A percentile compares a stretch with the other conserved stretches of the same genome.
Evolutionary conservation across 257 asterid genomes (phyloP).

Genomic region (Solanum rostratum): DNA sequence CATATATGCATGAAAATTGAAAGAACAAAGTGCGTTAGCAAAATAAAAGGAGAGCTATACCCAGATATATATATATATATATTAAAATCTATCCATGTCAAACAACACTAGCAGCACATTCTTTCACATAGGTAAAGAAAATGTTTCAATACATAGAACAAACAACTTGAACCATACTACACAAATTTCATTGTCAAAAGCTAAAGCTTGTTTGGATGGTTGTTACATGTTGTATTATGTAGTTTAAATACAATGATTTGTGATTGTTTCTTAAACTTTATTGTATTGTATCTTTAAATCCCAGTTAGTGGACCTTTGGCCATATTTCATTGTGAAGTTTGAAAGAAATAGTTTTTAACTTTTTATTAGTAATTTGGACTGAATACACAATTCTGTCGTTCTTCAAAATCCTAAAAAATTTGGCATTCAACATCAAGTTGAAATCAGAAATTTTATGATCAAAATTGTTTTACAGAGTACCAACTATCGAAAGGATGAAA

Average conservation of each 20-base stretch:
- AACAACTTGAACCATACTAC: neutral
- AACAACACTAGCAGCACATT: neutral
- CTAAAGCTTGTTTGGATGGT: neutral
- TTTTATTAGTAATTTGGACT: neutral
- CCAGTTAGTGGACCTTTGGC: neutral
- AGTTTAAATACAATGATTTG: neutral
- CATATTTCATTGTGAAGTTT: no score
- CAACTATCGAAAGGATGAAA: no score
- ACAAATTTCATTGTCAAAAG: neutral
- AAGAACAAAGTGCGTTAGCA: neutral
- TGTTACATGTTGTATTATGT: neutral
- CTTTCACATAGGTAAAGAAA: neutral
- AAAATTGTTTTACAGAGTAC: no score
- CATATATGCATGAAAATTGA: neutral
- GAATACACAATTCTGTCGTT: no score
- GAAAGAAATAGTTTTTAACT: no score
- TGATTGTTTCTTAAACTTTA: neutral
- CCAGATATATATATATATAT: neutral
- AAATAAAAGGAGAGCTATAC: neutral
- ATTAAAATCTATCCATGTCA: neutral
- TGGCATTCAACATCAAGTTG: neutral
- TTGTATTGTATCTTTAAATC: neutral
- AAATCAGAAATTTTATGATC: neutral
- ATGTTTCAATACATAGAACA: neutral
- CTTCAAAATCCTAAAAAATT: no score